Evolutionary conservation across 1,284 basidiomycete species (phyloP).

Genomic region (Lentinula novae-zelandiae): DNA sequence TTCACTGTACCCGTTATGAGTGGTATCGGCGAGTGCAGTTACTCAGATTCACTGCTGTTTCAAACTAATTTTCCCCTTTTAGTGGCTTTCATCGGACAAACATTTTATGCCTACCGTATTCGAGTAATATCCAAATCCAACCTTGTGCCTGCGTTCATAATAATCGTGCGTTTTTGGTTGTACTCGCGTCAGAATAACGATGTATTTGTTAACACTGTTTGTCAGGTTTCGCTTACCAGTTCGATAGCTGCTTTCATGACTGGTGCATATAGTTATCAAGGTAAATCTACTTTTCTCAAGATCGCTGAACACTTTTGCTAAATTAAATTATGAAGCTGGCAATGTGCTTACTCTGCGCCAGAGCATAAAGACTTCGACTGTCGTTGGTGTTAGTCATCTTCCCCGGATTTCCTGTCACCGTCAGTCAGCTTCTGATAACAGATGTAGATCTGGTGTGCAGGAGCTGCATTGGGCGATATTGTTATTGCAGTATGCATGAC

Average conservation of each 20-base stretch:
- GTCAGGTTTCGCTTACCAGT: constrained; percentile 1
- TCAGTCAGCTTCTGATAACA: not conserved
- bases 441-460: constrained; percentile 27
- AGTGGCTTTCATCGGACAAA: constrained; percentile 20
- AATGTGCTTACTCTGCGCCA: not conserved
- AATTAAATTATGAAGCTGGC: not conserved
- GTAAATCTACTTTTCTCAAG: not conserved
- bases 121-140: constrained; percentile 20
- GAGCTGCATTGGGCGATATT: constrained; percentile 28
- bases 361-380: not conserved
- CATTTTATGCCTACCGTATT: constrained; percentile 27
- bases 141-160: constrained; percentile 20
- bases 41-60: not conserved
- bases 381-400: not conserved
- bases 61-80: no score
- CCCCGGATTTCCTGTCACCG: not conserved
- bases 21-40: not conserved
- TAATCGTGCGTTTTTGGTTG: constrained; percentile 4
- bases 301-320: not conserved
- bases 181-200: not conserved
- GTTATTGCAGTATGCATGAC: constrained; percentile 26
- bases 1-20: not conserved
- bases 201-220: not conserved
- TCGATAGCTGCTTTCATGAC: not conserved
- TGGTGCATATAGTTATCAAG: not conserved